Evolutionary conservation across 768 basidiomycete genomes (phyloP), one percentile per base, ranked within the genome.

Genomic region (Phaeotremella skinneri): DNA sequence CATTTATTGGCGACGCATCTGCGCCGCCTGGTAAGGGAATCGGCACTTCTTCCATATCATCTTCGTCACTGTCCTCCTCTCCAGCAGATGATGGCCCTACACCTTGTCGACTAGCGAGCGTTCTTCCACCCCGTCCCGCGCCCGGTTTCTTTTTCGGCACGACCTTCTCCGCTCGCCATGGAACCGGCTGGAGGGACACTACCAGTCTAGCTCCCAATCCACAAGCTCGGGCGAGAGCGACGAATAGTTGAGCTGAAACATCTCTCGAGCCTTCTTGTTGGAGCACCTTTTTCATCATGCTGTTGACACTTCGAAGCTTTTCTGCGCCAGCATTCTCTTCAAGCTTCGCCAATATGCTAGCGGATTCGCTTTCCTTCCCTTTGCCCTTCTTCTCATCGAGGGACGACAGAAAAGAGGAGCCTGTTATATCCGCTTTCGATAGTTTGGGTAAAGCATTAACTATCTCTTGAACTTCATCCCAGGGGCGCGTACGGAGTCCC

Each of bases 221-320:
- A 4, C 97, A 81, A 4, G 85, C 89, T 21, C 96, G 83, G 75
- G 91, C 90, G 0, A 96, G 80, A 0, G 90, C 85, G 3, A 91
- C 93, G 74, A 97, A 98, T 2, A 98, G 82, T 66, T 94, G 91
- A 0, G 91, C 88, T 58, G 88, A 88, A 37, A 84, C 84, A 74
- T 99, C 96, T 60, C 89, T 82, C 23, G 86, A 88, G 5, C 93
- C 96, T 59, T 78, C 81, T 55, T 82, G 83, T 82, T 87, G 85
- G 20, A 97, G 78, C 0, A 86, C 87, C 72, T 93, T 91, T 73
- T 96, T 97, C 89, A 93, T 92, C 37, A 97, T 81, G 63, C 90
- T 91, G 72, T 93, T 92, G 14, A 82, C 80, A 51, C 85, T 86
- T 47, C 86, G 82, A 27, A 96, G 83, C 2, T 80, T 70, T 76